Base-by-base conservation (phyloP, 2,329 filamentous ascomycete genomes). In the Colletotrichum musicola region DNA sequence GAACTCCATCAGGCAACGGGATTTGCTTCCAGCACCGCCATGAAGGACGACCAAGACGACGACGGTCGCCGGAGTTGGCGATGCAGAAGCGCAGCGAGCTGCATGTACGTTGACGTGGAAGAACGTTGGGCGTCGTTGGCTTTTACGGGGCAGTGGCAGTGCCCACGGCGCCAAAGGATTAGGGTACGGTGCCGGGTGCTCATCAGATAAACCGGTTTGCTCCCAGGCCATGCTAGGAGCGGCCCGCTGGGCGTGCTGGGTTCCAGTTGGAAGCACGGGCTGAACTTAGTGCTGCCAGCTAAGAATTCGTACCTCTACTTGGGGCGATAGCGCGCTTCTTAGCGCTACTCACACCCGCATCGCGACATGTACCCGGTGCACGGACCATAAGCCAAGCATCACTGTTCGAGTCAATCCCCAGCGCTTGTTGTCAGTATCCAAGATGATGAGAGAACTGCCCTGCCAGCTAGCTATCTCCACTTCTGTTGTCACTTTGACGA, bases 21-120 rank as follows among this genome's bases (percentile, higher is more conserved):
- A 68, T 65, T 60, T 25, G 22, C 3, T 22, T 3, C 38, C 25
- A 30, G 46, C 51, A 53, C 51, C 46, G 27, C 60, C 53, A 47
- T 47, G 49, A 49, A 42, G 50, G 10, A 18, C 44, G 30, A 35
- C 46, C 16, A 49, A 38, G 25, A 42, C 18, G 16, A 22, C 20
- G 20, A 22, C 20, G 20, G 20, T 22, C 20, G 10, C 27, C 47
- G 40, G 22, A 4, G 60, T 47, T 57, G 59, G 60, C 60, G 64
- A 67, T 53, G 59, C 64, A 60, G 62, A 59, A 10, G 18, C 46
- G 47, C 30, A 25, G 46, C 54, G 49, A 25, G 53, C 54, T n/a
- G 53, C 22, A 54, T 54, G 46, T 47, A 27, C n/a, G 62, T 63
- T 57, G 51, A 63, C 51, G 38, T 68, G 60, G 60, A 58, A 18